Evolutionary conservation across 768 basidiomycete genomes (phyloP).

Genomic region (Psilocybe sp.): DNA sequence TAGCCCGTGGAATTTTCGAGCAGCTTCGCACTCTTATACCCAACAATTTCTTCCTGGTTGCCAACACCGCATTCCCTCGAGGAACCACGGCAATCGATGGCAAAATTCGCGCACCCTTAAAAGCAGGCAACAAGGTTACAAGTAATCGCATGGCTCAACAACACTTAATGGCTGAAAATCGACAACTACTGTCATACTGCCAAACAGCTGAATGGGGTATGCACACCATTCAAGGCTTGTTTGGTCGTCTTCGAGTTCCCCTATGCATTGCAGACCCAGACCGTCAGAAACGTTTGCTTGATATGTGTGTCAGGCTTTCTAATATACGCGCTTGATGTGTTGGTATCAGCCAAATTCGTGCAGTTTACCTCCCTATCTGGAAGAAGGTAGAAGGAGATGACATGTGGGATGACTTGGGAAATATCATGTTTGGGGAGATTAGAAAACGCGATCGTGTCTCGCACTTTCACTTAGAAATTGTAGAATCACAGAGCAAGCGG

Average conservation of each 20-base stretch:
- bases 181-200: constrained; percentile 34
- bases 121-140: constrained; percentile 21
- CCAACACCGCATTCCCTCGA: constrained; percentile 38
- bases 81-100: constrained; percentile 16
- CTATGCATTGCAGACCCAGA: constrained; percentile 26
- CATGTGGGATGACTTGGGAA: constrained; percentile 32
- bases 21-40: constrained; percentile 27
- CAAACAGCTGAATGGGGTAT: constrained; percentile 50
- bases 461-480: constrained; percentile 27
- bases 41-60: constrained; percentile 31
- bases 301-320: constrained; percentile 28
- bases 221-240: constrained; percentile 36
- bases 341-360: constrained; percentile 39
- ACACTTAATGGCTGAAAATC: constrained; percentile 24
- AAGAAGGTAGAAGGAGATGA: constrained; percentile 22
- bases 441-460: constrained; percentile 27
- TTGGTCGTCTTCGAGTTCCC: constrained; percentile 36
- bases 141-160: constrained; percentile 15
- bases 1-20: constrained; percentile 31
- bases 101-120: constrained; percentile 30
- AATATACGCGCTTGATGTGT: constrained; percentile 32
- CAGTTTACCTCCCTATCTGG: constrained; percentile 40
- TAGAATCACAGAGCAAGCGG: neutral
- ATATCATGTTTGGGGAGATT: constrained; percentile 35
- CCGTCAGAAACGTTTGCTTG: constrained; percentile 26